Percentiles rank a stretch among this genome's conserved stretches.
phyloP scores from a whole-genome alignment of 2,329 filamentous ascomycete species.

The Bertia moriformis region DNA sequence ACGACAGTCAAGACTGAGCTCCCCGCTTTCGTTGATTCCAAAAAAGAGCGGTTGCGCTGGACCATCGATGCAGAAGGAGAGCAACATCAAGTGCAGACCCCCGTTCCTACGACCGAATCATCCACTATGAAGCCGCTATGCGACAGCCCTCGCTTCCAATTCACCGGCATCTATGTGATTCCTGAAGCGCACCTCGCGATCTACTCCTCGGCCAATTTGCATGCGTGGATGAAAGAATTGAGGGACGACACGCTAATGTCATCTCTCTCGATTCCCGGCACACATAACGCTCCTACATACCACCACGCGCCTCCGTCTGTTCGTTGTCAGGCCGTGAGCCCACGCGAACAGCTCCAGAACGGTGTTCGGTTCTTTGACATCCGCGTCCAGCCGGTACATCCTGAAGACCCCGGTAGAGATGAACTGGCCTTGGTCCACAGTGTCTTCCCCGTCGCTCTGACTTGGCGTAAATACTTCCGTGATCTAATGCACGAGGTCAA shows the following conservation, averaged over 20 bases:
- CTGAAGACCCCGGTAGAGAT: constrained; percentile 33
- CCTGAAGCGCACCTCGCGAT: background rate
- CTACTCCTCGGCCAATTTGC: background rate
- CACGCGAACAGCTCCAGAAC: constrained; percentile 49
- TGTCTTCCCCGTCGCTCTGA: constrained; percentile 55
- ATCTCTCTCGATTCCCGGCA: constrained; percentile 55
- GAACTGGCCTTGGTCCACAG: constrained; percentile 55
- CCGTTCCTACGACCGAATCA: background rate
- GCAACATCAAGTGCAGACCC: background rate
- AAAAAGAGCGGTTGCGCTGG: background rate
- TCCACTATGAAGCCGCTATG: background rate
- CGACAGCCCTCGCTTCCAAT: background rate
- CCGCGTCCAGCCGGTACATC: constrained; percentile 30
- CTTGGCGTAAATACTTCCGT: constrained; percentile 44
- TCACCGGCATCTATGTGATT: background rate
- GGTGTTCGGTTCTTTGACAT: constrained; percentile 63
- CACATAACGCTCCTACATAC: constrained; percentile 43
- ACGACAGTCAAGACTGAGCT: background rate
- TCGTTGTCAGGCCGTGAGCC: constrained; percentile 53
- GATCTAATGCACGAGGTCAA: constrained; percentile 42
- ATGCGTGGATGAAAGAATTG: constrained; percentile 46
- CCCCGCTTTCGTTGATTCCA: background rate
- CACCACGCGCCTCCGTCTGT: constrained; percentile 35
- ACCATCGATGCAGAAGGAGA: background rate
- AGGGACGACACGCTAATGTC: constrained; percentile 42